Base-by-base conservation (phyloP, 371 early-diverging fungal species). In the Mucor piriformis region DNA sequence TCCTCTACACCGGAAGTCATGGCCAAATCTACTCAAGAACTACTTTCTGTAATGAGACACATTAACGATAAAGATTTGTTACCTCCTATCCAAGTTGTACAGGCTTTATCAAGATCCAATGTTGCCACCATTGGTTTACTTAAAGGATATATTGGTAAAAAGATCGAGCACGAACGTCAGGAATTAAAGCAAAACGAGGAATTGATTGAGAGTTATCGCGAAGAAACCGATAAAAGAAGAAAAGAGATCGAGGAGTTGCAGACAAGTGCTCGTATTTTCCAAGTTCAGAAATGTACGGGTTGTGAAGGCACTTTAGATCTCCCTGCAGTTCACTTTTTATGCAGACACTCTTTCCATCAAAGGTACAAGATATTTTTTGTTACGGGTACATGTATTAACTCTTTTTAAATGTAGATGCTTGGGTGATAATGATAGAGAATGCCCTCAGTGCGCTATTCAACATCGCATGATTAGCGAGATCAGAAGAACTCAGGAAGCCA, bases 331-430 rank as follows among this genome's bases (percentile, higher is more conserved):
- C 95, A 96, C 66, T 97, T 95, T 65, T 69, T 95, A 61, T 97
- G 98, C 77, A 83, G 88, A 51, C 96, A 97, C 55, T 92, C 95
- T 42, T 97, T 87, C 64, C 98, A 97, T 76, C 91, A 90, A 62
- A 76, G 94, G 74, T 95, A 83, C 47, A 27, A 7, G 10, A 15
- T 23, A 3, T 18, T 4, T 3, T 23, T 33, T 16, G 1, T 20
- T 42, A 24, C 18, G 0, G 1, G 5, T 5, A 12, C 18, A n/a
- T 37, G 40, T 16, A 20, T 55, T 6, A 7, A 33, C 0, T 34
- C 32, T 25, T 25, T n/a, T 34, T 38, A 57, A 34, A 23, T 18
- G 20, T 57, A 81, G 83, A 42, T 87, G 92, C 59, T 69, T 90
- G 40, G 83, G 87, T 16, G 94, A 93, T 54, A 81, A 79, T 16